Evolutionary conservation across 2,329 filamentous ascomycete genomes (phyloP).

Genomic region (Periconia sp.): DNA sequence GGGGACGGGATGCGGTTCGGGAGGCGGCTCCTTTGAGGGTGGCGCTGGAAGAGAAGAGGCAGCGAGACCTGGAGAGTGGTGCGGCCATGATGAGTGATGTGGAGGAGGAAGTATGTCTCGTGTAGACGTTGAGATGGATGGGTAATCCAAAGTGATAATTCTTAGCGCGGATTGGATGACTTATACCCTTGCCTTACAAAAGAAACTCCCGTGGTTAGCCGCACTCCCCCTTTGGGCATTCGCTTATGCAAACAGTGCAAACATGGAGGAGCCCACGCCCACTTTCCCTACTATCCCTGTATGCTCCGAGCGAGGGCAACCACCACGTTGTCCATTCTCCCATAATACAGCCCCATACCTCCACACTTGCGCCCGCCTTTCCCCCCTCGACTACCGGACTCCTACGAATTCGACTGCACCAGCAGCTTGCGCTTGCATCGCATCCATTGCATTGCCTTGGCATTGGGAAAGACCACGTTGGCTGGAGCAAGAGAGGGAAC

Average conservation of each 20-base stretch:
- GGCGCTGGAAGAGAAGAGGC: conserved; percentile 26
- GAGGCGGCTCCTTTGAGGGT: conserved; percentile 3
- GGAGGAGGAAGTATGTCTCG: not conserved
- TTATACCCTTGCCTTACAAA: conserved; percentile 12
- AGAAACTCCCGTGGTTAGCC: conserved; percentile 26
- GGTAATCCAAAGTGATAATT: not conserved
- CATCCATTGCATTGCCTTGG: not conserved
- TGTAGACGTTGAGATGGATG: conserved; percentile 2
- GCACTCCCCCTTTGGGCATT: conserved; percentile 6
- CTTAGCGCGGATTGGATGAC: not conserved
- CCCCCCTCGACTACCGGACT: not conserved
- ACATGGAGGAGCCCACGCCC: conserved; percentile 29
- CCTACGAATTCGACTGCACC: not conserved
- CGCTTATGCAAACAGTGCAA: conserved; percentile 22
- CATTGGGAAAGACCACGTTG: conserved; percentile 39
- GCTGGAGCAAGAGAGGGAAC: conserved; percentile 32
- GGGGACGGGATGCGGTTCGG: conserved; percentile 13
- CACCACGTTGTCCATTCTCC: conserved; percentile 39
- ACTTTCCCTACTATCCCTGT: conserved; percentile 28
- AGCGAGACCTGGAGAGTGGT: conserved; percentile 36
- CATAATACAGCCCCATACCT: conserved; percentile 6
- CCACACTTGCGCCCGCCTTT: conserved; percentile 1
- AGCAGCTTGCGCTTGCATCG: not conserved
- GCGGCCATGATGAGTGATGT: conserved; percentile 28
- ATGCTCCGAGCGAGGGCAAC: conserved; percentile 32